Evolutionary conservation across 2,329 filamentous ascomycete genomes (phyloP).

Genomic region (Apiospora malaysiana): DNA sequence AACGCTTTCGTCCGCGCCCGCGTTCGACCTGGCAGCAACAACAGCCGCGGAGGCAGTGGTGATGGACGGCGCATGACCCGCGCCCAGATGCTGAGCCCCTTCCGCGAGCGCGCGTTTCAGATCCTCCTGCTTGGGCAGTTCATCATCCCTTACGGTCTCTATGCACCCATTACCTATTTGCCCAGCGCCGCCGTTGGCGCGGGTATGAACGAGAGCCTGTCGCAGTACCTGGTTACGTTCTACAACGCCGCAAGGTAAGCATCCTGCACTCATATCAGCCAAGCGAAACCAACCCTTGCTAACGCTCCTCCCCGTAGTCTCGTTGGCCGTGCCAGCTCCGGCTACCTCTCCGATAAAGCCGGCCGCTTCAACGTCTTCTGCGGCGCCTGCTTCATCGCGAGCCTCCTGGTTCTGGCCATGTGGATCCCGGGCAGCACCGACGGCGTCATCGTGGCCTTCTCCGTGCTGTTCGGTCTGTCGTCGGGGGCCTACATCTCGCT

Average conservation of each 20-base stretch:
- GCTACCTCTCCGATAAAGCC: conserved; percentile 25
- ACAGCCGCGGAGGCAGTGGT: not conserved
- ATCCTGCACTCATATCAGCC: too few relatives aligned
- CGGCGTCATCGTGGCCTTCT: conserved; percentile 29
- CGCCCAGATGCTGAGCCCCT: conserved; percentile 14
- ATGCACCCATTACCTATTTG: conserved; percentile 25
- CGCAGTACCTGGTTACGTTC: conserved; percentile 25
- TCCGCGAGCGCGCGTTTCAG: conserved; percentile 21
- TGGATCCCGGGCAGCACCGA: conserved; percentile 33
- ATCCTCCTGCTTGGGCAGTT: conserved; percentile 16
- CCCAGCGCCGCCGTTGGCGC: conserved; percentile 15
- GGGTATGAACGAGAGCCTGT: conserved; percentile 21
- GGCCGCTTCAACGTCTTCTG: conserved; percentile 37
- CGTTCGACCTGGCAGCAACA: not conserved
- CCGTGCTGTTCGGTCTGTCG: conserved; percentile 33
- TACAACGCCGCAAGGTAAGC: conserved; percentile 26
- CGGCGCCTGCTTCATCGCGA: conserved; percentile 46
- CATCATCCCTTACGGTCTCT: conserved; percentile 26
- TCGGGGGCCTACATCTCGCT: conserved; percentile 35
- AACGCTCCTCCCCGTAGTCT: not conserved
- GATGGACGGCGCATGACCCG: not conserved
- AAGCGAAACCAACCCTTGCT: too few relatives aligned
- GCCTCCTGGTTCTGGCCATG: conserved; percentile 37
- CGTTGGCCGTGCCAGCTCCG: conserved; percentile 23
- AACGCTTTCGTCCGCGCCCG: conserved; percentile 24